Evolutionary conservation across 257 asterid genomes (phyloP), one percentile per base, ranked within the genome.

Genomic region (Striga asiatica): DNA sequence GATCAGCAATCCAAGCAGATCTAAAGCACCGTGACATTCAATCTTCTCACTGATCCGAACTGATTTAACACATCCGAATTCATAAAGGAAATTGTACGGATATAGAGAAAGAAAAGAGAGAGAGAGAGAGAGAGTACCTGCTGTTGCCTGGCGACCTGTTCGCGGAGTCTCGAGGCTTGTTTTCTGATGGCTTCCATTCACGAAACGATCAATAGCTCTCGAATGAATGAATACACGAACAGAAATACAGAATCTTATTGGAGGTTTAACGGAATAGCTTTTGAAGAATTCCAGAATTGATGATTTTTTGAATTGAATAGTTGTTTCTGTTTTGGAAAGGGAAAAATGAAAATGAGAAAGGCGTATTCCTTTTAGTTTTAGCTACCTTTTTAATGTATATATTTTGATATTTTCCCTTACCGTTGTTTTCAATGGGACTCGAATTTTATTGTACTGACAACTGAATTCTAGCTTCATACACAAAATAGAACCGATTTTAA

Each of bases 131-230:
- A 47, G 58, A 67, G 60, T 58, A 73, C 98, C 86, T 91, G 98
- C 62, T 91, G 98, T 63, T 91, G 98, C 66, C 97, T 76, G 20
- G 97, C 93, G 64, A 91, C 98, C 71, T 91, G 98, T 69, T 92
- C 98, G 51, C 98, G 71, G 67, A 92, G 83, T 59, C 94, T 79
- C 17, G 97, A 80, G 32, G 98, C 98, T 70, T 92, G 97, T 57
- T 88, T 92, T 68, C 93, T 72, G 69, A 89, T 83, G n/a, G 95
- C 86, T 27, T 89, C 98, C 98, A 89, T 89, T 77, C 56, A 68
- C 79, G 45, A 72, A 66, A 48, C 73, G 68, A 74, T 74, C 71
- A 9, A 69, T 45, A 48, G 28, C 47, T 47, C 29, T 6, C 56
- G 57, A 55, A 46, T 66, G 19, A 43, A 45, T 49, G 25, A 8